Base-by-base conservation (phyloP, 1,284 basidiomycete species). In the Pseudozyma hubeiensis region DNA sequence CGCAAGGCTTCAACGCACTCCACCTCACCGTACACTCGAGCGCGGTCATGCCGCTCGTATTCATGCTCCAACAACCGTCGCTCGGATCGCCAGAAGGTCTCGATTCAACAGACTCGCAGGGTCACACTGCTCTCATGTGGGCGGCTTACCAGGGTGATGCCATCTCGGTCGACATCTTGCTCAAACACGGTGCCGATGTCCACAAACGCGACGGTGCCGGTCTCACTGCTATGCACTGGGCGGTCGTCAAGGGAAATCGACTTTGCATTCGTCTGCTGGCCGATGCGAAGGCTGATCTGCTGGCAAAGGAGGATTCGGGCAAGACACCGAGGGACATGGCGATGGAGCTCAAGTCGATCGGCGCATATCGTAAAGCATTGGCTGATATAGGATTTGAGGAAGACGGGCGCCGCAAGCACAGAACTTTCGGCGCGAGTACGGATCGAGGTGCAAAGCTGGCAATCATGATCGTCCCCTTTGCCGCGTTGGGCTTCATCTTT, bases 61-160 rank as follows among this genome's bases (percentile, higher is more conserved):
- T 97, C 84, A 89, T 99, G 43, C 88, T 85, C 2, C 84, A 85
- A 61, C 94, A 96, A 82, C 93, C 96, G 76, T 92, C 93, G 1
- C 73, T 81, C 47, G 53, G 62, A 47, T 60, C 72, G 3, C 52
- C 51, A 1, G 53, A 57, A 24, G 68, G 68, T 0, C 51, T 84
- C 9, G 80, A 84, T 40, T 60, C 61, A 4, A 53, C 63, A 45
- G 97, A 99, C 84, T 87, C 90, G 1, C 92, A 94, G 41, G 96
- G 96, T 0, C 97, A 99, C 82, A 98, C 96, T 0, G 89, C 93
- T 0, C 88, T 99, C 55, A 97, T 98, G 93, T 99, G 97, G 97
- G 97, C 97, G 2, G 93, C 94, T 5, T 99, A 98, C 86, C 97
- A 99, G 84, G 96, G 96, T 46, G 97, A 99, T 81, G 94, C 93